Evolutionary conservation across 805 yeast genomes (phyloP), one percentile per base, ranked within the genome.

Genomic region (Cyberlindnera petersonii): DNA sequence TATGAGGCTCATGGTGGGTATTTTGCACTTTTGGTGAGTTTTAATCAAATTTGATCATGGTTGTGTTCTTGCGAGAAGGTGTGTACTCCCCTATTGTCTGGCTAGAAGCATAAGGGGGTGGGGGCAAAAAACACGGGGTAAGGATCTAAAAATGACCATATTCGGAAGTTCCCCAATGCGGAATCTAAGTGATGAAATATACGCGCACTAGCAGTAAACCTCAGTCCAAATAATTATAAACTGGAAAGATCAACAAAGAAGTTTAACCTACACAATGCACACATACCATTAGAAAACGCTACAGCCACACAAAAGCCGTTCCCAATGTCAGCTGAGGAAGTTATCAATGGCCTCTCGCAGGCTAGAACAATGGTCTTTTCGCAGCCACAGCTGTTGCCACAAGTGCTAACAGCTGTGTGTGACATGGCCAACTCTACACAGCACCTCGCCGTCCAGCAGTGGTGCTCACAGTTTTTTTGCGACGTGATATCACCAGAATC

Each of bases 381-480:
- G 9, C 45, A 46, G 23, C 55, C 58, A 2, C 23, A 35, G 9
- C 33, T 39, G 9, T 46, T 52, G 23, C 33, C 49, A 1, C 42
- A 38, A 13, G 50, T 51, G 10, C 26, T 49, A 8, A 28, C 36
- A 3, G 48, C 46, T 5, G 47, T 53, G n/a, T 32, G 41, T 6
- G 44, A 43, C 15, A 41, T 47, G 40, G 42, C 43, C 4, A n/a
- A 33, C 21, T 21, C 52, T 4, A 33, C 40, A 5, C 23, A 26
- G 17, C 30, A 31, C n/a, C 36, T 52, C 14, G 39, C 40, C 4
- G 55, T 52, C 10, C 50, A 54, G 24, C 57, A 54, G 22, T 54
- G 58, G 58, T 48, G 51, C 11, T 43, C 56, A 2, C 48, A 44
- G 18, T 52, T 52, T 42, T 35, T 46, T 10, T 42, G 46, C 31